phyloP scores from a whole-genome alignment of 176 grass and related monocot species.

The Rhynchospora pubera region DNA sequence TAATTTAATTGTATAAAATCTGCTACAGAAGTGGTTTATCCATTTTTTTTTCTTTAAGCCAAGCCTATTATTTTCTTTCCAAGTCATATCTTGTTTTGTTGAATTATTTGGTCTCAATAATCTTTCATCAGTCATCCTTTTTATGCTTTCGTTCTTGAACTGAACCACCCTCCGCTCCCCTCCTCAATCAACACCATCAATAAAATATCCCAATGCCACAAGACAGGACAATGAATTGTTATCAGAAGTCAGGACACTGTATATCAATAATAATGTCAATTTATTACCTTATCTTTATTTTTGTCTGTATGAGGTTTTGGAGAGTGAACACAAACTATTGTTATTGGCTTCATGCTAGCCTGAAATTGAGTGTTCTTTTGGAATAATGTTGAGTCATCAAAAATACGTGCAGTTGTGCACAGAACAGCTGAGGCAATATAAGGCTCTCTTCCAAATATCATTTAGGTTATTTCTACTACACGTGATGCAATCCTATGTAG shows the following conservation, averaged over 20 bases:
- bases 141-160: not conserved
- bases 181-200: not conserved
- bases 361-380: not conserved
- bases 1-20: not conserved
- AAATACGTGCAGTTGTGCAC: not conserved
- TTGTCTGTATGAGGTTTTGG: not conserved
- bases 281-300: not conserved
- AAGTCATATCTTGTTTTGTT: not conserved
- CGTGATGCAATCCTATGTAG: not conserved
- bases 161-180: not conserved
- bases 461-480: not conserved
- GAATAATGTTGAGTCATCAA: not conserved
- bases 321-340: not conserved
- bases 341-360: not conserved
- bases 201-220: not conserved
- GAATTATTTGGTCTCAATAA: not conserved
- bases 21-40: not conserved
- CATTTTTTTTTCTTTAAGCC: not conserved
- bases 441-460: not conserved
- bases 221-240: not conserved
- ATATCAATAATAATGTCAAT: not conserved
- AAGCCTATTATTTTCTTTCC: not conserved
- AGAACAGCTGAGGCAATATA: not conserved
- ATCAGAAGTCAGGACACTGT: not conserved
- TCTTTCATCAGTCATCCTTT: not conserved